Evolutionary conservation across 108 stramenopile genomes (phyloP).

Genomic region (Asterionellopsis glacialis): DNA sequence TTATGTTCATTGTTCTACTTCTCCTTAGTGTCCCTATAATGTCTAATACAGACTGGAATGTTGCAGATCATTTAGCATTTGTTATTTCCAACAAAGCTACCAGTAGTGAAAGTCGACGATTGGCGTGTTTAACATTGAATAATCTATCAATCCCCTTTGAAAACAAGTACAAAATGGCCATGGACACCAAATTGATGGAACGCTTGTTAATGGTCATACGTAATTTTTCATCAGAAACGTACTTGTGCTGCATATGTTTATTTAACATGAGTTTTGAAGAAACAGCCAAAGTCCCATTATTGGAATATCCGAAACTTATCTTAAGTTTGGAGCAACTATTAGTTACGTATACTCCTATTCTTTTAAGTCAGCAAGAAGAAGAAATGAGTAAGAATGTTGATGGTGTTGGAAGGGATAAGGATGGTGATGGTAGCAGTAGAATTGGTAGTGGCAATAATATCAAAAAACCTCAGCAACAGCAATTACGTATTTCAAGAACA

Average conservation of each 20-base stretch:
- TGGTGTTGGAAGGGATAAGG: too few species aligned
- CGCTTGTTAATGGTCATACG: constrained; percentile 23
- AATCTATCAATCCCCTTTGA: constrained; percentile 45
- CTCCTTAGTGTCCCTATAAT: background rate
- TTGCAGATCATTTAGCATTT: background rate
- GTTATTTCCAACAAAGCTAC: background rate
- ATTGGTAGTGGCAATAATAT: too few species aligned
- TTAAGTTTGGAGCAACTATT: constrained; percentile 5
- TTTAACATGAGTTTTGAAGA: constrained; percentile 38
- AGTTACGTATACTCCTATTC: too few species aligned
- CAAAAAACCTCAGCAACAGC: background rate
- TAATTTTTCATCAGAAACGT: constrained; percentile 22
- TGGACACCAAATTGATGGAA: constrained; percentile 17
- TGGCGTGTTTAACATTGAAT: constrained; percentile 46
- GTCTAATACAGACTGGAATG: background rate
- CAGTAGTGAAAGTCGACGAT: constrained; percentile 15
- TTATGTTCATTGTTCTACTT: too few species aligned
- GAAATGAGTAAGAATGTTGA: too few species aligned
- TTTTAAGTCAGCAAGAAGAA: too few species aligned
- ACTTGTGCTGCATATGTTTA: constrained; percentile 39
- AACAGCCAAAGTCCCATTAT: constrained; percentile 20
- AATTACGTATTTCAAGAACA: background rate
- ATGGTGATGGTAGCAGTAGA: too few species aligned
- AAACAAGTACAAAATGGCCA: constrained; percentile 34
- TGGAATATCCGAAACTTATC: background rate